Conservation (phyloP, 2,329 filamentous ascomycete species). For the Colletotrichum aenigma region DNA sequence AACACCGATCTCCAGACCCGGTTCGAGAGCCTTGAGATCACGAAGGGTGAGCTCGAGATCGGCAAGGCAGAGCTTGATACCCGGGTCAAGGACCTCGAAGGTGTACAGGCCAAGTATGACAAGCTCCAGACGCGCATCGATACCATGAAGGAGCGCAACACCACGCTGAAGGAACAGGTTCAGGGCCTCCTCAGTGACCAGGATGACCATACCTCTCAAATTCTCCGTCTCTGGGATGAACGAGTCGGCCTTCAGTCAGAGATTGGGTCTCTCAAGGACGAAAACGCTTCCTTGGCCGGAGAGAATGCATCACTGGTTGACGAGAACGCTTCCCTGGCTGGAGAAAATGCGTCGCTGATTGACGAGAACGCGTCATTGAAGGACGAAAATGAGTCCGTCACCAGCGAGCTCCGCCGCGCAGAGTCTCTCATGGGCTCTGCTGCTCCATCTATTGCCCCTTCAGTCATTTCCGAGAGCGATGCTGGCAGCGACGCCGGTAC, state of each 20-base stretch:
- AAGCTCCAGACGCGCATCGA: conserved; percentile 15
- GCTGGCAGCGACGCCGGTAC: conserved; percentile 11
- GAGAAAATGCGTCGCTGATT: neutral
- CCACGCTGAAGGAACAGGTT: conserved; percentile 12
- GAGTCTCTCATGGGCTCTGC: conserved; percentile 15
- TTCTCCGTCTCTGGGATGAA: conserved; percentile 13
- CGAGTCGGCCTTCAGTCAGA: conserved; percentile 9
- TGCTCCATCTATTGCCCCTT: neutral
- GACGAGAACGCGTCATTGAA: conserved; percentile 2
- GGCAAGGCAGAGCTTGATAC: conserved; percentile 9
- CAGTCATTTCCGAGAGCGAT: conserved; percentile 4
- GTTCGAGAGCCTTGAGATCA: conserved; percentile 11
- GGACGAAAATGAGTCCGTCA: conserved; percentile 19
- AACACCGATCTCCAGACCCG: conserved; percentile 5
- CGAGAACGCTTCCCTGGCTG: neutral
- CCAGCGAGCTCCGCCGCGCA: conserved; percentile 9
- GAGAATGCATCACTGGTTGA: neutral
- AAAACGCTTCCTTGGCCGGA: conserved; percentile 9
- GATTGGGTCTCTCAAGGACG: conserved; percentile 14
- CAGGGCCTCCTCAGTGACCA: conserved; percentile 15
- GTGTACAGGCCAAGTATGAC: conserved; percentile 14
- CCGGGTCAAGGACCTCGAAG: conserved; percentile 17
- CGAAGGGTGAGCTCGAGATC: conserved; percentile 6
- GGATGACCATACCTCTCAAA: conserved; percentile 18
- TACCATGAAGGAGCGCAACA: conserved; percentile 11